Evolutionary conservation across 148 eudicot species (phyloP).

Genomic region (Rhododendron williamsianum): DNA sequence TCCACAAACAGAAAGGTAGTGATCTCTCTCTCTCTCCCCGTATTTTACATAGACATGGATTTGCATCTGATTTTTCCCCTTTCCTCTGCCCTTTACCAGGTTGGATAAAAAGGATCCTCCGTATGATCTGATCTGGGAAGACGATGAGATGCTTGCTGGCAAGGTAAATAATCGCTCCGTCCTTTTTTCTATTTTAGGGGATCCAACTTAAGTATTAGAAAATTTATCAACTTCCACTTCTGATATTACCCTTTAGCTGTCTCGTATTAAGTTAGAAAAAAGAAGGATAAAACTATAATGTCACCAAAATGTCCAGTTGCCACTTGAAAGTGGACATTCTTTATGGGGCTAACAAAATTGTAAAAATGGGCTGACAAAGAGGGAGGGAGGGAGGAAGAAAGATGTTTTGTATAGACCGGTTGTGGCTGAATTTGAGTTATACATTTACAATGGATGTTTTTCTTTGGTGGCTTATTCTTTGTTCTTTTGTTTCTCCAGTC

Average conservation of each 20-base stretch:
- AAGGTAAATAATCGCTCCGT: conserved; percentile 35
- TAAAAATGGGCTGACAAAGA: not conserved
- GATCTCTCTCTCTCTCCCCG: not conserved
- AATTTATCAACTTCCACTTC: not conserved
- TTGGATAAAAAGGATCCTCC: conserved; percentile 51
- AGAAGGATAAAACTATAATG: not conserved
- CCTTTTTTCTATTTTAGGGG: not conserved
- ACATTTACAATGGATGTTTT: not conserved
- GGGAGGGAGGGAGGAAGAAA: not conserved
- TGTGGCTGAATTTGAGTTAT: not conserved
- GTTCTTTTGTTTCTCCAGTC: conserved; percentile 39
- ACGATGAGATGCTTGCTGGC: conserved; percentile 62
- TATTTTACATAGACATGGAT: not conserved
- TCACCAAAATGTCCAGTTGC: not conserved
- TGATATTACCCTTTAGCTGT: not conserved
- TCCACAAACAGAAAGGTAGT: conserved; percentile 60
- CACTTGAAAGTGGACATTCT: not conserved
- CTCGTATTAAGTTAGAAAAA: not conserved
- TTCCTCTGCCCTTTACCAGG: conserved; percentile 32
- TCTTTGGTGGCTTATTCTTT: conserved; percentile 1
- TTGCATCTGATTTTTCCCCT: not conserved
- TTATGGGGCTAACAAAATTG: not conserved
- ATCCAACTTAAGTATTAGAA: not conserved
- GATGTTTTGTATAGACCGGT: not conserved
- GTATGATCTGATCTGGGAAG: conserved; percentile 87